Percentiles rank a stretch among this genome's conserved stretches.
Conservation (phyloP, 495 filamentous ascomycete species). For the Penicillium waksmanii region DNA sequence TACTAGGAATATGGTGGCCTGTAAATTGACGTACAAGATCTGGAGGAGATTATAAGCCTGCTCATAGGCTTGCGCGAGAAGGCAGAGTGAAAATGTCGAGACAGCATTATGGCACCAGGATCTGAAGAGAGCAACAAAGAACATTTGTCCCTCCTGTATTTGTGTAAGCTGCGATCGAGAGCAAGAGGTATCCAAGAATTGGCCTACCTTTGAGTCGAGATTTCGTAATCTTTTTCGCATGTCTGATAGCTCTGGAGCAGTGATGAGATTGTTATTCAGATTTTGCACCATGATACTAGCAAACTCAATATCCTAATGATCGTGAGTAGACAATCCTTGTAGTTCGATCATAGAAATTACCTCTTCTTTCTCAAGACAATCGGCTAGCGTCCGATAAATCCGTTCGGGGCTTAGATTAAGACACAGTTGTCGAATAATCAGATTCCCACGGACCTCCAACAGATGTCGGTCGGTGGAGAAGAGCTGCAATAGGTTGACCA, state of each 20-base stretch:
- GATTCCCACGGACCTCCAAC: constrained; percentile 88
- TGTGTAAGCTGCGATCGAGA: constrained; percentile 17
- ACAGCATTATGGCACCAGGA: constrained; percentile 99
- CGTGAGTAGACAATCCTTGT: constrained; percentile 7
- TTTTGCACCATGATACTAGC: constrained; percentile 99
- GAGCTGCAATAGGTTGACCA: constrained; percentile 93
- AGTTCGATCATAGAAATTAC: constrained; percentile 31
- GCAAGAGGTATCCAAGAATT: not conserved
- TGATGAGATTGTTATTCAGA: constrained; percentile 98
- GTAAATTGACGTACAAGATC: constrained; percentile 71
- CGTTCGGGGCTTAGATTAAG: constrained; percentile 89
- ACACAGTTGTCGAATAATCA: constrained; percentile 95
- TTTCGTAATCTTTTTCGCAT: constrained; percentile 88
- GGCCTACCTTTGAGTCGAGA: constrained; percentile 74
- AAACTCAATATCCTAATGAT: constrained; percentile 81
- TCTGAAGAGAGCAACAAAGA: constrained; percentile 92
- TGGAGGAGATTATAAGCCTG: constrained; percentile 96
- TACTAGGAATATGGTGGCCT: too few species aligned
- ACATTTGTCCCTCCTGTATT: constrained; percentile 81
- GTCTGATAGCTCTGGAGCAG: constrained; percentile 90
- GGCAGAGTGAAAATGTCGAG: constrained; percentile 92
- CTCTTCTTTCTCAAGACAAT: constrained; percentile 97
- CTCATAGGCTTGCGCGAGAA: constrained; percentile 97
- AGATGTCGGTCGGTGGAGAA: constrained; percentile 92
- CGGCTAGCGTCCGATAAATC: constrained; percentile 94